Evolutionary conservation across 805 yeast species (phyloP).

Genomic region (Saturnispora dispora): DNA sequence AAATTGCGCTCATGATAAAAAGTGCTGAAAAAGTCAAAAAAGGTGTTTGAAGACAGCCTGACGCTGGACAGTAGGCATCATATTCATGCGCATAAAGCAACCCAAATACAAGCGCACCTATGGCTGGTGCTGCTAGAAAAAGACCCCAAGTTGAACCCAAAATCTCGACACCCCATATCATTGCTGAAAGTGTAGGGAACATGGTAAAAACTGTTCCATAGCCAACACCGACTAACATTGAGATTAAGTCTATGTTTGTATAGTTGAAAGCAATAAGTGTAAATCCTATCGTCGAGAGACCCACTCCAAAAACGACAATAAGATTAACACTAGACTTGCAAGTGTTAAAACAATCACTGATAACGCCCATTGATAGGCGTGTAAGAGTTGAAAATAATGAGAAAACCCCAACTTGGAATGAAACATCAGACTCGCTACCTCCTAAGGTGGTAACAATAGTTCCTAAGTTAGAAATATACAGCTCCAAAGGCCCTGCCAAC

Average conservation of each 20-base stretch:
- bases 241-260: constrained; percentile 14
- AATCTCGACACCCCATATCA: constrained; percentile 77
- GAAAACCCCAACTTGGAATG: constrained; percentile 48
- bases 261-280: constrained; percentile 12
- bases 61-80: constrained; percentile 32
- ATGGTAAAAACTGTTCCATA: constrained; percentile 82
- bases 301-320: constrained; percentile 8
- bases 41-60: constrained; percentile 7
- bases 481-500: constrained; percentile 75
- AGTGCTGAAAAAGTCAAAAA: constrained; percentile 6
- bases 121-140: constrained; percentile 81
- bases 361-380: constrained; percentile 55
- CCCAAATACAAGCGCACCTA: constrained; percentile 66
- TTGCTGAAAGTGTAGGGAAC: constrained; percentile 70
- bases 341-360: constrained; percentile 46
- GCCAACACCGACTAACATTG: constrained; percentile 53
- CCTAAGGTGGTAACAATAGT: constrained; percentile 39
- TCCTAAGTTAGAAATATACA: constrained; percentile 77
- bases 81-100: constrained; percentile 56
- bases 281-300: constrained; percentile 10
- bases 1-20: constrained; percentile 8
- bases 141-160: constrained; percentile 90
- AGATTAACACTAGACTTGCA: constrained; percentile 8
- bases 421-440: constrained; percentile 17
- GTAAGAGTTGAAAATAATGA: constrained; percentile 59